Evolutionary conservation across 306 rosid species (phyloP), one percentile per base, ranked within the genome.

Genomic region (Spatholobus suberectus): DNA sequence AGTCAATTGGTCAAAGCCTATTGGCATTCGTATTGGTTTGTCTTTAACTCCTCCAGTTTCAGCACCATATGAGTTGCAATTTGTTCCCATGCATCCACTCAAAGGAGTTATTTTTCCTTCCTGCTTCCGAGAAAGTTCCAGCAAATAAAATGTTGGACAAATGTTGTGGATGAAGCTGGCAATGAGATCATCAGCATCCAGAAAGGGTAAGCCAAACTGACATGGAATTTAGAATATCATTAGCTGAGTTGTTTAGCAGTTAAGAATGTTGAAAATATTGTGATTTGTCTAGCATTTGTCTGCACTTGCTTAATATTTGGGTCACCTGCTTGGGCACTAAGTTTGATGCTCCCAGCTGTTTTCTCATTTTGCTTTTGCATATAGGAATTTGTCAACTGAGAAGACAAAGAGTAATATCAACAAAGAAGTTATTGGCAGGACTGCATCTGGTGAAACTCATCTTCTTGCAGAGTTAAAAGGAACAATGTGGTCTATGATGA

Each of bases 401-500:
- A 80, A 85, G 43, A 54, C 81, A 55, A 55, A 55, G 54, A 29
- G 18, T 8, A 57, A 24, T 47, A 15, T 10, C 76, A 75, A 65
- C 41, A 82, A 75, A 80, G 66, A 82, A 76, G 85, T 76, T 62
- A 82, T 71, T 8, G 86, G 77, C 41, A 75, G 27, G 55, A 57
- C 51, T 47, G 66, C 80, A 61, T 82, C 88, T 0, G 77, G 85
- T 15, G 73, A 62, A 77, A 76, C 83, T 13, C 87, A 63, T 47
- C 15, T 75, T 44, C 80, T 85, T 65, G 86, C 85, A 66, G 91
- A 80, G 54, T 58, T 76, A 49, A 73, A 34, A 62, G 87, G 86
- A 61, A 73, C 74, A 72, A 49, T 46, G 41, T 85, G 82, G 89
- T 80, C 86, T 73, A 38, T 88, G 71, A 72, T 88, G 73, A 85